These are phyloP conservation scores for Akanthomyces muscarius DNA, from an alignment of 2,329 filamentous ascomycete species.

Conservation along the genomic window DNA sequence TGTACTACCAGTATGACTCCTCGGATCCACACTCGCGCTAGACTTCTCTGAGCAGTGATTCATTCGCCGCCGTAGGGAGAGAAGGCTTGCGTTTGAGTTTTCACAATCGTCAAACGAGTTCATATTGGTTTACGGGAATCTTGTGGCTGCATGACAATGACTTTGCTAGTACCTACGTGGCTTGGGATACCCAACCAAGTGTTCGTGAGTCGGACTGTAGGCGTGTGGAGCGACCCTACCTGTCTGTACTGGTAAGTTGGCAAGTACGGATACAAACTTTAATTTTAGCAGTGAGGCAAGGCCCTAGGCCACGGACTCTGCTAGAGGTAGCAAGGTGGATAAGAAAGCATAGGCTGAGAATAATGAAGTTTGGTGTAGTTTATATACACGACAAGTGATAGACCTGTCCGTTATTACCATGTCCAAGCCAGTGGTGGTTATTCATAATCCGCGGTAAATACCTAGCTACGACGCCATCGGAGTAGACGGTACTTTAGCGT, in stretches of 20 bases:
- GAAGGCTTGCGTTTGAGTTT: not conserved
- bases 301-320: not conserved
- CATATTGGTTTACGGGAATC: not conserved
- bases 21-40: conserved; percentile 5
- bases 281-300: not conserved
- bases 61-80: not conserved
- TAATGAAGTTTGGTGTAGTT: not conserved
- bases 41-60: not conserved
- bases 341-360: not conserved
- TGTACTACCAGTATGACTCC: conserved; percentile 8
- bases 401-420: too few relatives aligned
- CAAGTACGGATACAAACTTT: too few relatives aligned
- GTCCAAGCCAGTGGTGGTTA: too few relatives aligned
- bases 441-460: too few relatives aligned
- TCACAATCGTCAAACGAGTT: too few relatives aligned
- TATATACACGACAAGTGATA: not conserved
- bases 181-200: not conserved
- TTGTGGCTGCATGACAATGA: not conserved
- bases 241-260: too few relatives aligned
- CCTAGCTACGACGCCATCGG: not conserved
- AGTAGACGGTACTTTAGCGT: not conserved
- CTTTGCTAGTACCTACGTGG: too few relatives aligned
- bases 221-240: not conserved
- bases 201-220: not conserved
- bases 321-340: not conserved